Conservation (phyloP, 2,329 filamentous ascomycete genomes). For the Sclerotinia sclerotiorum region DNA sequence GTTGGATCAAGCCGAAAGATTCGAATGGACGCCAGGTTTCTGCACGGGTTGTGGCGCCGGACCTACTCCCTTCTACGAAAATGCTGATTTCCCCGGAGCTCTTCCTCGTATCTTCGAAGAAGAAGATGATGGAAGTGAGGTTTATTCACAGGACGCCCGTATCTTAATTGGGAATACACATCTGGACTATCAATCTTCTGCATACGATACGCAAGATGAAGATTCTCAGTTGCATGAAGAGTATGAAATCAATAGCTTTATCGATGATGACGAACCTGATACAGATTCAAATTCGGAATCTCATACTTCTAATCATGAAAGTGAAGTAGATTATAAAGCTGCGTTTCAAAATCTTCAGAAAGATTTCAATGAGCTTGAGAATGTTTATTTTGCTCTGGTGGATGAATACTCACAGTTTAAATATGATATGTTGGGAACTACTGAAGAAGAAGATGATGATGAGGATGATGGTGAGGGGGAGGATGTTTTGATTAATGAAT, state of each 20-base stretch:
- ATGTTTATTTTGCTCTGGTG: neutral
- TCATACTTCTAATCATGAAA: neutral
- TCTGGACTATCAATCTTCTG: slow-evolving; percentile 35
- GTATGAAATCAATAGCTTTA: slow-evolving; percentile 36
- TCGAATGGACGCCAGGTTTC: slow-evolving; percentile 14
- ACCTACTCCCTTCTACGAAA: slow-evolving; percentile 29
- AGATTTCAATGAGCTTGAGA: neutral
- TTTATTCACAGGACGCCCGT: slow-evolving; percentile 2
- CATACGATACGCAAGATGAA: slow-evolving; percentile 38
- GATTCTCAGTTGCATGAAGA: slow-evolving; percentile 27
- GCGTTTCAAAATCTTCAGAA: neutral
- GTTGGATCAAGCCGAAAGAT: neutral
- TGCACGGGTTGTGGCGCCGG: slow-evolving; percentile 29
- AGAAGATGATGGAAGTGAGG: slow-evolving; percentile 25
- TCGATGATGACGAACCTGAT: slow-evolving; percentile 30
- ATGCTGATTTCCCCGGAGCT: slow-evolving; percentile 4
- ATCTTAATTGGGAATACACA: slow-evolving; percentile 25
- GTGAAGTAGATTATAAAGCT: neutral
- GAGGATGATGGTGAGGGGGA: neutral
- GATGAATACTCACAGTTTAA: neutral
- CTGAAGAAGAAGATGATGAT: neutral
- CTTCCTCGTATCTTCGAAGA: slow-evolving; percentile 23
- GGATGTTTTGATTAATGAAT: neutral
- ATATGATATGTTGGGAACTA: neutral
- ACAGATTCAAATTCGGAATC: slow-evolving; percentile 23